Evolutionary conservation across 2,329 filamentous ascomycete genomes (phyloP).

Genomic region (Xylaria multiplex): DNA sequence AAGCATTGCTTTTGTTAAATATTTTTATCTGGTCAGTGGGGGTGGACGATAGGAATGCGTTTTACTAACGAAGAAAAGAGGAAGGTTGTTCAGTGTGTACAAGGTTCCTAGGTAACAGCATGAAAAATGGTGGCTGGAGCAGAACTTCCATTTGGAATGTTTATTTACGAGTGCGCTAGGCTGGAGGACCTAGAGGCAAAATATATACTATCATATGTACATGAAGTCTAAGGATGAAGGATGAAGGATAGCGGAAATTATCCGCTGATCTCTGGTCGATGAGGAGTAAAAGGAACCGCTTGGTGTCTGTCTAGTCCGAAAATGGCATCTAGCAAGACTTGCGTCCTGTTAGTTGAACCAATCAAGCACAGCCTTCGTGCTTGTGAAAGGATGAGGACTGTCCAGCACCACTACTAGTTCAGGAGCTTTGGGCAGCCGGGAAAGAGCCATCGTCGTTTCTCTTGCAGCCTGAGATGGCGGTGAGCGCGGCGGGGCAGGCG

Average conservation of each 20-base stretch:
- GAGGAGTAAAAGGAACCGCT: neutral
- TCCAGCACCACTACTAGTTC: neutral
- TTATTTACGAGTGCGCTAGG: slow-evolving; percentile 14
- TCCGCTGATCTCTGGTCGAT: too few relatives aligned
- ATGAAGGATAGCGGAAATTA: neutral
- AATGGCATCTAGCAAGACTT: too few relatives aligned
- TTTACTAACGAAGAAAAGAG: neutral
- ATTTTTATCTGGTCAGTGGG: too few relatives aligned
- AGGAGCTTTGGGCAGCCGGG: slow-evolving; percentile 16
- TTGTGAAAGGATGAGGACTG: too few relatives aligned
- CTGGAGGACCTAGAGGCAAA: neutral
- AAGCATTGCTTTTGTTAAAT: neutral
- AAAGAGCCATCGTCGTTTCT: slow-evolving; percentile 41
- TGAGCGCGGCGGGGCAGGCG: slow-evolving; percentile 58
- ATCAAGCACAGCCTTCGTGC: neutral
- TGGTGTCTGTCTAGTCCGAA: neutral
- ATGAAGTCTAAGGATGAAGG: slow-evolving; percentile 12
- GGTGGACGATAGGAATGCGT: neutral
- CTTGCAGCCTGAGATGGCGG: slow-evolving; percentile 55
- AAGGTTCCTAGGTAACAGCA: neutral
- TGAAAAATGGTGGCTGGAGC: neutral
- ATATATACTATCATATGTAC: slow-evolving; percentile 22
- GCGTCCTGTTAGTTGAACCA: too few relatives aligned
- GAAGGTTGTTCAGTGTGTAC: neutral
- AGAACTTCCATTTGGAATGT: neutral